Conservation (phyloP, 1,284 basidiomycete genomes). For the Ceratobasidium theobromae region DNA sequence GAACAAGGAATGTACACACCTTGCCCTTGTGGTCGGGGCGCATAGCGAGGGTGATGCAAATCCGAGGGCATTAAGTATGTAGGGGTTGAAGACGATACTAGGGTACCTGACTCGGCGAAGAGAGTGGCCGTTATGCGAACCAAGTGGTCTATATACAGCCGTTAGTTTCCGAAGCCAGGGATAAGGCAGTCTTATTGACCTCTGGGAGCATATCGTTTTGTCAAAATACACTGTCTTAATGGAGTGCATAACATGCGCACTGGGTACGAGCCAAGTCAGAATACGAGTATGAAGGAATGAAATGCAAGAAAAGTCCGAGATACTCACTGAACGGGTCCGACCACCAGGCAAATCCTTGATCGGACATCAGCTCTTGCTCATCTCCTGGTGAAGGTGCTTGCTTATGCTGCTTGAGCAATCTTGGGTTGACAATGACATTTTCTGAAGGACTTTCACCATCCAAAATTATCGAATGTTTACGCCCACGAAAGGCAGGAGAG, state of each 20-base stretch:
- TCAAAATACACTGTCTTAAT: constrained; percentile 5
- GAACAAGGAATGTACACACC: constrained; percentile 19
- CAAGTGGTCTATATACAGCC: constrained; percentile 2
- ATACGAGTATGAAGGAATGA: neutral
- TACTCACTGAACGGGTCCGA: constrained; percentile 23
- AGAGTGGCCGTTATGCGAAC: constrained; percentile 22
- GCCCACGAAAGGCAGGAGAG: neutral
- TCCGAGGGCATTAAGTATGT: constrained; percentile 14
- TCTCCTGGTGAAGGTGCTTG: neutral
- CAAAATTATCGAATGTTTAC: constrained; percentile 14
- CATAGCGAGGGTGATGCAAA: constrained; percentile 25
- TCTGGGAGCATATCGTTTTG: constrained; percentile 20
- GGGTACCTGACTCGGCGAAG: neutral
- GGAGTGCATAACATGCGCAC: constrained; percentile 27
- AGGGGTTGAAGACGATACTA: constrained; percentile 16
- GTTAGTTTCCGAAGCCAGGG: neutral
- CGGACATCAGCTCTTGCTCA: neutral
- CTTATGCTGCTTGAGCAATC: constrained; percentile 11
- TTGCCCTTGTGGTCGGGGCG: neutral
- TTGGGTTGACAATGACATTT: constrained; percentile 22
- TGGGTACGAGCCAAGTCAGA: neutral
- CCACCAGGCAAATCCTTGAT: constrained; percentile 22
- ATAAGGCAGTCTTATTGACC: neutral
- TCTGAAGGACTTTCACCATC: constrained; percentile 13
- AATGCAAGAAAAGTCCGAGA: neutral